phyloP scores from a whole-genome alignment of 2,329 filamentous ascomycete genomes.

The Aspergillus niger region DNA sequence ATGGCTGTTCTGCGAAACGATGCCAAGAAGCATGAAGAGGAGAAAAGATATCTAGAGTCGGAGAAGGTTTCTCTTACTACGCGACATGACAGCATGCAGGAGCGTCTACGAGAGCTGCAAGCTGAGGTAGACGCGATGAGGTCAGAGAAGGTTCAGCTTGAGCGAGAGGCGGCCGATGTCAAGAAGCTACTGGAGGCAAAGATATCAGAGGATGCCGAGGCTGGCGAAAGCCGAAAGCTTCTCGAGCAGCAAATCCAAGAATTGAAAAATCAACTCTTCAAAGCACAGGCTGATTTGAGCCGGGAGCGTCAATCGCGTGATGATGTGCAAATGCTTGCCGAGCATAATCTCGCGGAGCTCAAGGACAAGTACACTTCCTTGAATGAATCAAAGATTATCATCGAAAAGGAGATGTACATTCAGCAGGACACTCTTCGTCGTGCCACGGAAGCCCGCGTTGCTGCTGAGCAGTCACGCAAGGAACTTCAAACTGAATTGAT shows the following conservation, averaged over 20 bases:
- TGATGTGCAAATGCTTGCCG: slow-evolving; percentile 85
- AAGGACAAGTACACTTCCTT: slow-evolving; percentile 82
- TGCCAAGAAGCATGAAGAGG: slow-evolving; percentile 77
- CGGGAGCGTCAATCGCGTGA: slow-evolving; percentile 90
- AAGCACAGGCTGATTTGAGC: slow-evolving; percentile 84
- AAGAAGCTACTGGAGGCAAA: slow-evolving; percentile 84
- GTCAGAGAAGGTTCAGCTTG: slow-evolving; percentile 78
- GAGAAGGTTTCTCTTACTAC: slow-evolving; percentile 70
- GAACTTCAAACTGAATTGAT: slow-evolving; percentile 86
- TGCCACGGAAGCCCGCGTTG: slow-evolving; percentile 76
- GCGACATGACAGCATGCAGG: slow-evolving; percentile 78
- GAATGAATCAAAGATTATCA: slow-evolving; percentile 93
- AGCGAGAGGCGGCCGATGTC: slow-evolving; percentile 86
- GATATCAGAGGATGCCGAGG: slow-evolving; percentile 85
- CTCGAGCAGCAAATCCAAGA: slow-evolving; percentile 85
- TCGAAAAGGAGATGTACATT: slow-evolving; percentile 95
- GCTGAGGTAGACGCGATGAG: slow-evolving; percentile 85
- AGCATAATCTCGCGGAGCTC: slow-evolving; percentile 81
- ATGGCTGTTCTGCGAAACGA: slow-evolving; percentile 81
- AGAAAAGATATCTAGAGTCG: slow-evolving; percentile 74
- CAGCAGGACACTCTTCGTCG: slow-evolving; percentile 90
- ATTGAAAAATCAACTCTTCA: slow-evolving; percentile 81
- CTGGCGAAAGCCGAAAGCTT: slow-evolving; percentile 75
- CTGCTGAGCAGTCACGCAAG: slow-evolving; percentile 83
- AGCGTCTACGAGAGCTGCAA: slow-evolving; percentile 78